phyloP scores from a whole-genome alignment of 257 asterid species.

The Cordia subcordata region DNA sequence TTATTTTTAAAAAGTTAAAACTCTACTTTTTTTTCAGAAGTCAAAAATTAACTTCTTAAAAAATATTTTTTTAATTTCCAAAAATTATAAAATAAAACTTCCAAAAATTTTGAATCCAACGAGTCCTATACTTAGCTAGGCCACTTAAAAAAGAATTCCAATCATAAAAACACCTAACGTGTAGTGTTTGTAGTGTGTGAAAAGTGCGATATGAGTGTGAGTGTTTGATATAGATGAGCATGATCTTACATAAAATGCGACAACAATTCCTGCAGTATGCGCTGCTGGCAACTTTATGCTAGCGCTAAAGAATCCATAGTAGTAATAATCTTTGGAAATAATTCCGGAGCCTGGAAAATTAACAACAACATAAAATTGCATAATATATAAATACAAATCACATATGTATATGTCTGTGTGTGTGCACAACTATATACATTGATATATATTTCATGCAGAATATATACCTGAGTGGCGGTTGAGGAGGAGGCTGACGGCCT shows the following conservation, averaged over 20 bases:
- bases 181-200: too few relatives aligned
- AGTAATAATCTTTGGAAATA: conserved; percentile 76
- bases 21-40: too few relatives aligned
- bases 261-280: conserved; percentile 79
- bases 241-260: conserved; percentile 76
- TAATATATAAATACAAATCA: background rate
- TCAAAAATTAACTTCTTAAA: too few relatives aligned
- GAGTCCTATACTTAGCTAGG: too few relatives aligned
- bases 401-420: too few relatives aligned
- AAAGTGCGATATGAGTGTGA: background rate
- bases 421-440: background rate
- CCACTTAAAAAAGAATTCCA: too few relatives aligned
- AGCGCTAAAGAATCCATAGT: conserved; percentile 90
- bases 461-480: conserved; percentile 62
- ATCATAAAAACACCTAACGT: too few relatives aligned
- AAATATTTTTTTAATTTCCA: too few relatives aligned
- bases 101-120: too few relatives aligned
- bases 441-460: background rate
- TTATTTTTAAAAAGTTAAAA: too few relatives aligned
- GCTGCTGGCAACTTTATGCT: conserved; percentile 74
- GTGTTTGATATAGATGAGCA: background rate
- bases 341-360: conserved; percentile 72
- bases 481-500: conserved; percentile 64
- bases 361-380: background rate
- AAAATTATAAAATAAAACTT: too few relatives aligned